phyloP scores from a whole-genome alignment of 208 protist genomes.

The Leishmania aethiopica region DNA sequence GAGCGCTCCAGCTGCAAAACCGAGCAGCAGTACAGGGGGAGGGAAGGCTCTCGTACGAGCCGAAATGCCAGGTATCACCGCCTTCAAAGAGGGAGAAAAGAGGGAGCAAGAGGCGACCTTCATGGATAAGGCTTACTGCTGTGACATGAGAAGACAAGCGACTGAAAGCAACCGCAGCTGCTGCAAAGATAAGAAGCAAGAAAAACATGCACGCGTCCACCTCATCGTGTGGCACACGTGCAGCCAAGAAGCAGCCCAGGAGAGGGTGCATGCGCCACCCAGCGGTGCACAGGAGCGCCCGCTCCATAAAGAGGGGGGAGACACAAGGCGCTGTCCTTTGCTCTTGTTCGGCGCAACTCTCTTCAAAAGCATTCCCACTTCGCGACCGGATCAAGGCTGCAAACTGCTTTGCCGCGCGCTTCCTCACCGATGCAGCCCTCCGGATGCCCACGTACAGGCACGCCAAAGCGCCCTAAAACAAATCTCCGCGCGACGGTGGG shows the following conservation, averaged over 20 bases:
- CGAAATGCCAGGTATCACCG: neutral
- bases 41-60: too few species aligned
- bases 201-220: neutral
- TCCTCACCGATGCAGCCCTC: neutral
- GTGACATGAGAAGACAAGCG: neutral
- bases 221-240: neutral
- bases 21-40: neutral
- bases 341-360: neutral
- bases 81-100: neutral
- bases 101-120: neutral
- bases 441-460: neutral
- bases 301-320: neutral
- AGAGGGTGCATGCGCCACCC: neutral
- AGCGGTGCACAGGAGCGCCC: neutral
- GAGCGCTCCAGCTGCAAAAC: neutral
- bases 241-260: neutral
- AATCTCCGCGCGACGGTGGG: neutral
- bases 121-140: neutral
- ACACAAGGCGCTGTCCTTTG: neutral
- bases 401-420: neutral
- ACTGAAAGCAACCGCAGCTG: neutral
- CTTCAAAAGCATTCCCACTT: neutral
- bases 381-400: neutral
- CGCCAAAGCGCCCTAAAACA: slow-evolving; percentile 8
- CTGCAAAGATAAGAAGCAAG: neutral